phyloP scores from a whole-genome alignment of 768 basidiomycete genomes.

The Suillus brevipes region DNA sequence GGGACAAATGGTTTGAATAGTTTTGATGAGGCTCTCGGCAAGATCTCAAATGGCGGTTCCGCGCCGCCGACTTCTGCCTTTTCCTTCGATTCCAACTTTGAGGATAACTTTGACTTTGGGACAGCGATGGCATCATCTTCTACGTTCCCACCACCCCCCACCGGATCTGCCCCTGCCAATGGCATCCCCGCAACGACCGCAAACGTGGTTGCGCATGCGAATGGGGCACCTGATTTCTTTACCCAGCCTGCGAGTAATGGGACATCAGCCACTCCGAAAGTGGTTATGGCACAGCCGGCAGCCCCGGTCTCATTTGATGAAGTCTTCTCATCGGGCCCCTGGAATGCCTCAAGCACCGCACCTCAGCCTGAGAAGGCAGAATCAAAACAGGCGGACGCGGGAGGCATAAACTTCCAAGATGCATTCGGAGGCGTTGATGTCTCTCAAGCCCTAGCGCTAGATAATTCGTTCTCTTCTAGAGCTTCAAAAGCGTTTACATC shows the following conservation, averaged over 20 bases:
- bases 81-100: slow-evolving; percentile 66
- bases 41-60: slow-evolving; percentile 42
- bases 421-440: slow-evolving; percentile 51
- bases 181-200: slow-evolving; percentile 21
- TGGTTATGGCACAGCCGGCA: slow-evolving; percentile 17
- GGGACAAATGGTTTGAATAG: slow-evolving; percentile 44
- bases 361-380: slow-evolving; percentile 19
- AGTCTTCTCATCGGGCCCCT: slow-evolving; percentile 39
- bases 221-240: slow-evolving; percentile 16
- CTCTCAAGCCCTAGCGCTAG: slow-evolving; percentile 41
- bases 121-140: slow-evolving; percentile 37
- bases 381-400: slow-evolving; percentile 11
- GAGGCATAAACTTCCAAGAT: slow-evolving; percentile 50
- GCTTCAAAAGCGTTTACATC: slow-evolving; percentile 33
- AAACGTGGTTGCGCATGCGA: slow-evolving; percentile 7
- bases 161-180: slow-evolving; percentile 24
- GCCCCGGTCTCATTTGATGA: slow-evolving; percentile 46
- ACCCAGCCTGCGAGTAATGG: slow-evolving; percentile 16
- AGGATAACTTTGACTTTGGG: slow-evolving; percentile 66
- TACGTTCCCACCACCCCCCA: slow-evolving; percentile 30
- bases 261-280: slow-evolving; percentile 14
- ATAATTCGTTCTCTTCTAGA: slow-evolving; percentile 38
- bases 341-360: slow-evolving; percentile 8
- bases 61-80: slow-evolving; percentile 40
- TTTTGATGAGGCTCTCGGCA: slow-evolving; percentile 76